Evolutionary conservation across 1,284 basidiomycete genomes (phyloP), one percentile per base, ranked within the genome.

Genomic region (Cutaneotrichosporon cyanovorans): DNA sequence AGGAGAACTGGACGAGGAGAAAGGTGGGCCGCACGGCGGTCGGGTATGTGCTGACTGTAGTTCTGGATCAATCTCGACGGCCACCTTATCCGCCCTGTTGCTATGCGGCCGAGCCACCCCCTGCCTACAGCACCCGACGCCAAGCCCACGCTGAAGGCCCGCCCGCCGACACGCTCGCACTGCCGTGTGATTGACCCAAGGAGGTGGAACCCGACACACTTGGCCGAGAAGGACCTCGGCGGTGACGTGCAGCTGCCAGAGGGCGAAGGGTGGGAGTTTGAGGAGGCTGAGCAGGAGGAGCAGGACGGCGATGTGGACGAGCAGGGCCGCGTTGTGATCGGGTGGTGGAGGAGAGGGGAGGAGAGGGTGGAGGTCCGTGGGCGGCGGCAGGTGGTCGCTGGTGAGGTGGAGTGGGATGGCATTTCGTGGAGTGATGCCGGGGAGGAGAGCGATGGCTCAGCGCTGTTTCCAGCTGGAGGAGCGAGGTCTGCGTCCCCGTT

Each of bases 21-120:
- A 44, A 30, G 2, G 40, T 42, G 34, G 12, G 40, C 15, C 33
- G 7, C 9, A 12, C 25, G n/a, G 8, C 12, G 6, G 5, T 33
- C 8, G 3, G 4, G 18, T 18, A 5, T 22, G 11, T 6, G 3
- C 45, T 37, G n/a, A 39, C 32, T 7, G 5, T 25, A 69, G 65
- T 63, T 66, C 51, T 69, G 67, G 67, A 55, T 50, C 28, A 14
- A 60, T 18, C 55, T 50, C n/a, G 37, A 51, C 15, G 46, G 51
- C 1, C 59, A 61, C 42, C 56, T 68, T 8, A 46, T 69, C 22
- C 54, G 66, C 25, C 68, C 68, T 0, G 48, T 70, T 12, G 53
- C 53, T 9, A 58, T 66, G 37, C 61, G 68, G 7, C 66, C 68
- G 0, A 43, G 59, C 3, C 68, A 63, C 49, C 61, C 65, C 5